A percentile compares a stretch with the other conserved stretches of the same genome.
Evolutionary conservation across 140 eudicot genomes (phyloP).

Genomic region (Flaveria floridana): DNA sequence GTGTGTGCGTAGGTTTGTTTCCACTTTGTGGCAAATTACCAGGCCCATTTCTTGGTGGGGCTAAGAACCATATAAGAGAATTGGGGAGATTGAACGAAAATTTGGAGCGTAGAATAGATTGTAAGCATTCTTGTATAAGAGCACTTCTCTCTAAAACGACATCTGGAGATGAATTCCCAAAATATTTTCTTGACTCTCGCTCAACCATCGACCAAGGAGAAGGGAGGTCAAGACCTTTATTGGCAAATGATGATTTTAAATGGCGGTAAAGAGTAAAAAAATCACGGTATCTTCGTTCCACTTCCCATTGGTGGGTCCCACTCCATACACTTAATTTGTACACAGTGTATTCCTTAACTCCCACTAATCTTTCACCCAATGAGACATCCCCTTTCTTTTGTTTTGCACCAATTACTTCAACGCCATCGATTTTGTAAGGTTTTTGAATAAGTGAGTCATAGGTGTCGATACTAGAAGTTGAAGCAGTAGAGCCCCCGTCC

Average conservation of each 20-base stretch:
- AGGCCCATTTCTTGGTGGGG: conserved; percentile 55
- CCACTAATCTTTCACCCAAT: conserved; percentile 80
- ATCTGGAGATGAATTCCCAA: conserved; percentile 74
- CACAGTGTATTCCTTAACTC: conserved; percentile 90
- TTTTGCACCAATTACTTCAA: conserved; percentile 78
- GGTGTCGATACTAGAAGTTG: conserved; percentile 62
- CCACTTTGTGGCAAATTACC: conserved; percentile 34
- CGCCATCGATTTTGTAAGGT: conserved; percentile 58
- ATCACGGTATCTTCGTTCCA: conserved; percentile 90
- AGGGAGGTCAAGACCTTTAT: conserved; percentile 68
- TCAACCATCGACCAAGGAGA: conserved; percentile 79
- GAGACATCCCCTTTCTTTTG: conserved; percentile 85
- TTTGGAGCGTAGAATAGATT: conserved; percentile 53
- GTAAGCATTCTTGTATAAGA: conserved; percentile 85
- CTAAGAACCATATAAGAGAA: conserved; percentile 60
- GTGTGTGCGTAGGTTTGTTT: conserved; percentile 31
- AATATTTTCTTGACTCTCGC: conserved; percentile 73
- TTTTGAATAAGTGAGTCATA: conserved; percentile 34
- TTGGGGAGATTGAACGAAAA: conserved; percentile 39
- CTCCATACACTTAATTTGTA: conserved; percentile 63
- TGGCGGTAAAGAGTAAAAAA: conserved; percentile 69
- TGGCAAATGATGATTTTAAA: conserved; percentile 58
- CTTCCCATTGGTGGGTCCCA: conserved; percentile 77
- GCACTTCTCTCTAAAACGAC: conserved; percentile 73
- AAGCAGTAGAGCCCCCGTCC: conserved; percentile 87